A percentile compares a stretch with the other conserved stretches of the same genome.
These are phyloP conservation scores for Coemansia sp. DNA, from an alignment of 192 early-diverging fungal species.

Conservation along the genomic window DNA sequence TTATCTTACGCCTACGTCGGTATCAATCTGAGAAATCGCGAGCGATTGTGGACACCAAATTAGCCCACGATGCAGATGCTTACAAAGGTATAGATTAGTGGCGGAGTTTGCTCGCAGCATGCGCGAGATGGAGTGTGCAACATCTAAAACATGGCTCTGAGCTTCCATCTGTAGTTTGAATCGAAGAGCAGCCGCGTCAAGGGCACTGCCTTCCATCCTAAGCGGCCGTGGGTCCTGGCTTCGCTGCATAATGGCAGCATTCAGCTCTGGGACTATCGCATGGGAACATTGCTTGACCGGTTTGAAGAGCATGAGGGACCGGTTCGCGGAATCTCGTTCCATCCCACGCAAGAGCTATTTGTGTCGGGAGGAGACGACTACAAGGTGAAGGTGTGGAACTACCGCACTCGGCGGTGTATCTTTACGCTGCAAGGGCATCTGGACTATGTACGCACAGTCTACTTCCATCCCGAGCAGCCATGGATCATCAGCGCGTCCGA, in stretches of 20 bases:
- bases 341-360: slow-evolving; percentile 93
- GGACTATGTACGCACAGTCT: slow-evolving; percentile 96
- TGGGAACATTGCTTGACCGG: slow-evolving; percentile 95
- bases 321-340: slow-evolving; percentile 94
- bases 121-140: slow-evolving; percentile 1
- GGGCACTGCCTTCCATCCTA: slow-evolving; percentile 93
- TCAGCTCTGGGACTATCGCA: slow-evolving; percentile 99
- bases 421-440: slow-evolving; percentile 98
- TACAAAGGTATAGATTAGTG: slow-evolving; percentile 60
- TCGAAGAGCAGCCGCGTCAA: slow-evolving; percentile 98
- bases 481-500: slow-evolving; percentile 98
- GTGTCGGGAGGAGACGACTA: slow-evolving; percentile 99
- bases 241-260: slow-evolving; percentile 96
- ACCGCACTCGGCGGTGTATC: slow-evolving; percentile 92
- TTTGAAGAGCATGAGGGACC: slow-evolving; percentile 99
- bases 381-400: slow-evolving; percentile 99
- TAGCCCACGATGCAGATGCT: slow-evolving; percentile 70
- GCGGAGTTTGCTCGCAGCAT: background rate
- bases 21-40: background rate
- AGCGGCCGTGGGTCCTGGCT: slow-evolving; percentile 97
- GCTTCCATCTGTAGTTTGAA: slow-evolving; percentile 76
- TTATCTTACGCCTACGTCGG: background rate
- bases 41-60: background rate
- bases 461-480: slow-evolving; percentile 96
- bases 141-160: background rate